These are phyloP conservation scores for Alternaria brassicae DNA, from an alignment of 2,329 filamentous ascomycete species.

Conservation along the genomic window DNA sequence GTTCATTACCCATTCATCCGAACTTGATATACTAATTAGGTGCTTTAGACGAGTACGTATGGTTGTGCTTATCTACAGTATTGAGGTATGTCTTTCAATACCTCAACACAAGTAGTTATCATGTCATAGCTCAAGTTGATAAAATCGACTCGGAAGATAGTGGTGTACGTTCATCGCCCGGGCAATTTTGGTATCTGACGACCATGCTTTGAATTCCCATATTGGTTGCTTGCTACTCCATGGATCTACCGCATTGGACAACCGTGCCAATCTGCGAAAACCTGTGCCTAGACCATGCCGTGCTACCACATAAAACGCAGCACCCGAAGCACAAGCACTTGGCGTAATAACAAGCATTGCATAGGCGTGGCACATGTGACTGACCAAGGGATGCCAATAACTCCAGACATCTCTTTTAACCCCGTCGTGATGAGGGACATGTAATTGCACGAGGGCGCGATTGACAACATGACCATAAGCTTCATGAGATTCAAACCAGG, in stretches of 20 bases:
- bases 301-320: background rate
- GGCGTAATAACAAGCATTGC: conserved; percentile 4
- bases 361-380: background rate
- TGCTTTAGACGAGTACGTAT: background rate
- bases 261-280: background rate
- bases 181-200: background rate
- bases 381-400: background rate
- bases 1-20: background rate
- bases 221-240: background rate
- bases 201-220: conserved; percentile 2
- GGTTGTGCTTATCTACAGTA: background rate
- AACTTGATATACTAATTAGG: background rate
- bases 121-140: background rate
- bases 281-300: background rate
- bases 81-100: background rate
- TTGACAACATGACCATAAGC: background rate
- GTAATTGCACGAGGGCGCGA: background rate
- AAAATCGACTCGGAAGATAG: background rate
- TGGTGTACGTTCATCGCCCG: background rate
- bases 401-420: background rate
- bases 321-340: conserved; percentile 3
- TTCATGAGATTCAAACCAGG: background rate
- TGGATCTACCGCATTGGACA: background rate
- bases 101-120: background rate
- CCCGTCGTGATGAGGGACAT: background rate